phyloP scores from a whole-genome alignment of 1,284 basidiomycete species.

The Phaffia rhodozyma region DNA sequence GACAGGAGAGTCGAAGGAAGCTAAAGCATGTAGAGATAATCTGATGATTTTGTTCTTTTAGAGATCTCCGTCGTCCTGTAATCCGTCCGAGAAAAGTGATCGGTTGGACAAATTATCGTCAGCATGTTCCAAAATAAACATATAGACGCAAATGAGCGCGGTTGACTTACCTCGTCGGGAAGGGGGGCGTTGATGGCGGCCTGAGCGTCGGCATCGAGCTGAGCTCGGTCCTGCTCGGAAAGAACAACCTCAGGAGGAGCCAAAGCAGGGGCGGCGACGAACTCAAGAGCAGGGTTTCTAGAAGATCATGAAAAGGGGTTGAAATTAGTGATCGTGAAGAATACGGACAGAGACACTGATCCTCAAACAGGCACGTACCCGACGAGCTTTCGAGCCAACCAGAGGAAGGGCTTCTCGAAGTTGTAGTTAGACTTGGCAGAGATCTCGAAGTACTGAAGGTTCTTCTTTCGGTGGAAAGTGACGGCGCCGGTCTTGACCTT shows the following conservation, averaged over 20 bases:
- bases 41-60: slow-evolving; percentile 20
- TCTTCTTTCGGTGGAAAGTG: slow-evolving; percentile 99
- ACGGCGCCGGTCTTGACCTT: slow-evolving; percentile 99
- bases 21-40: background rate
- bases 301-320: background rate
- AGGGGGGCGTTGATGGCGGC: slow-evolving; percentile 29
- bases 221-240: slow-evolving; percentile 71
- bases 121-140: background rate
- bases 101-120: background rate
- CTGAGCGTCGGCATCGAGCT: slow-evolving; percentile 46
- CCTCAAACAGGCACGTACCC: slow-evolving; percentile 49
- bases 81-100: background rate
- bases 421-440: slow-evolving; percentile 99
- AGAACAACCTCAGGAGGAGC: slow-evolving; percentile 83
- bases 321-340: background rate
- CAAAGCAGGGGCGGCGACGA: slow-evolving; percentile 92
- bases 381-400: slow-evolving; percentile 96
- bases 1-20: background rate
- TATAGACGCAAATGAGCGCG: background rate
- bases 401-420: slow-evolving; percentile 99
- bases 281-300: slow-evolving; percentile 80
- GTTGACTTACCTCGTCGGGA: slow-evolving; percentile 34
- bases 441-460: slow-evolving; percentile 99
- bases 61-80: slow-evolving; percentile 33
- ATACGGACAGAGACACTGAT: background rate